Evolutionary conservation across 805 yeast genomes (phyloP), one percentile per base, ranked within the genome.

Genomic region (Peterozyma xylosa): DNA sequence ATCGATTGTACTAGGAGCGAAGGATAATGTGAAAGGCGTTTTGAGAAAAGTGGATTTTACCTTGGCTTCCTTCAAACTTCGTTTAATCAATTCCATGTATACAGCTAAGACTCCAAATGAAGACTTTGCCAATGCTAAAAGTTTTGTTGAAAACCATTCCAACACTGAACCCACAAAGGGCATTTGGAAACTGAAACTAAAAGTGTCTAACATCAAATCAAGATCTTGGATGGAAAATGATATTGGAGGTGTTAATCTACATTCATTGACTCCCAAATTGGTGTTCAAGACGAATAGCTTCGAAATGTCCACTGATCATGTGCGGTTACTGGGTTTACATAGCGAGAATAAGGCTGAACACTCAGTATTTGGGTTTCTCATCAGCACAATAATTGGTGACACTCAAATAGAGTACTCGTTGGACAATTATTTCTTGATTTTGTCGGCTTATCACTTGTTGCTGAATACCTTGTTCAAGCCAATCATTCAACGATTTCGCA

Each of bases 361-460:
- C 7, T 21, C 27, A 21, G 27, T 21, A 7, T 4, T 21, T 21
- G 27, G 27, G 7, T 21, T 21, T 7, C 4, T 21, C 27, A 21
- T 21, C 27, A 21, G 27, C 27, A 11, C 37, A 11, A 36, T 33
- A n/a, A 17, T 42, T 21, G 42, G 34, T 14, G 30, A 39, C n/a
- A 13, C 34, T 3, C 38, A 41, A n/a, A 17, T 45, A 11, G 35
- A 46, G 5, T 59, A 66, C 37, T 69, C 74, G 2, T 51, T 69
- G 13, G 67, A 68, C 46, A 62, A 70, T 3, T 70, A 70, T 39
- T 78, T 76, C 52, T 58, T 74, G 16, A 53, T 70, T 0, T 53
- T 73, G 3, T 73, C 81, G 0, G 60, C 73, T 2, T 44, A 68
- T 9, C 73, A 69, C 49, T 58, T 77, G 3, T 48, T 77, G 16